phyloP scores from a whole-genome alignment of 352 stramenopile genomes.

The Phytopythium montanum region DNA sequence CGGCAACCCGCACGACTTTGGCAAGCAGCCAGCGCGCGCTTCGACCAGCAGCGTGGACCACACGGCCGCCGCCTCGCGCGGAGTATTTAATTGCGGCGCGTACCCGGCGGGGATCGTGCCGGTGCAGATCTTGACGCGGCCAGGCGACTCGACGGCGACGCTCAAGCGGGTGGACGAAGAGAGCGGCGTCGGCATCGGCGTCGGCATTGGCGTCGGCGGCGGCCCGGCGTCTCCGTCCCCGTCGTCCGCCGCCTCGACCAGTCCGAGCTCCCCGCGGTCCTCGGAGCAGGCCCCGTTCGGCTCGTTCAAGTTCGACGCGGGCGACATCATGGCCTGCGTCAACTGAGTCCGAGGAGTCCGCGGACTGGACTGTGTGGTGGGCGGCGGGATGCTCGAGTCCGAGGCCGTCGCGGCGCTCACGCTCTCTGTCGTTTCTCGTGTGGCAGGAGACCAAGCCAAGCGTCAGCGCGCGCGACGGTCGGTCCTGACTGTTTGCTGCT shows the following conservation, averaged over 20 bases:
- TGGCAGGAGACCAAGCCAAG: slow-evolving; percentile 5
- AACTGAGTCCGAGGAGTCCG: slow-evolving; percentile 44
- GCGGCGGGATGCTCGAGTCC: background rate
- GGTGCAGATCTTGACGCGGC: slow-evolving; percentile 41
- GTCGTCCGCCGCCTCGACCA: slow-evolving; percentile 15
- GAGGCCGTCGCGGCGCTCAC: background rate
- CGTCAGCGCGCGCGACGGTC: background rate
- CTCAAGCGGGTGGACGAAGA: slow-evolving; percentile 55
- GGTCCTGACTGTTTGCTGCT: background rate
- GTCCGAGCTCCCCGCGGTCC: slow-evolving; percentile 32
- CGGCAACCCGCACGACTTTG: slow-evolving; percentile 95
- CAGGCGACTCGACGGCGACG: slow-evolving; percentile 25
- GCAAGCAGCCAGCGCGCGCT: slow-evolving; percentile 35
- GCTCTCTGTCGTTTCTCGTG: slow-evolving; percentile 7
- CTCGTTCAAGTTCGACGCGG: slow-evolving; percentile 77
- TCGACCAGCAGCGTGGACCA: background rate
- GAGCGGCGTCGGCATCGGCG: too few species aligned
- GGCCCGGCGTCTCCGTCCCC: slow-evolving; percentile 14
- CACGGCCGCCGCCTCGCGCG: slow-evolving; percentile 13
- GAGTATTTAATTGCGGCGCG: slow-evolving; percentile 53
- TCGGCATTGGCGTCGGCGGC: background rate
- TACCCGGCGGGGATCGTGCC: slow-evolving; percentile 33
- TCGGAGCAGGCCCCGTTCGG: slow-evolving; percentile 37
- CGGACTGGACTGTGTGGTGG: slow-evolving; percentile 7
- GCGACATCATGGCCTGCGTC: slow-evolving; percentile 89